Base-by-base conservation (phyloP, 2,329 filamentous ascomycete genomes). In the Phymatotrichopsis omnivora region DNA sequence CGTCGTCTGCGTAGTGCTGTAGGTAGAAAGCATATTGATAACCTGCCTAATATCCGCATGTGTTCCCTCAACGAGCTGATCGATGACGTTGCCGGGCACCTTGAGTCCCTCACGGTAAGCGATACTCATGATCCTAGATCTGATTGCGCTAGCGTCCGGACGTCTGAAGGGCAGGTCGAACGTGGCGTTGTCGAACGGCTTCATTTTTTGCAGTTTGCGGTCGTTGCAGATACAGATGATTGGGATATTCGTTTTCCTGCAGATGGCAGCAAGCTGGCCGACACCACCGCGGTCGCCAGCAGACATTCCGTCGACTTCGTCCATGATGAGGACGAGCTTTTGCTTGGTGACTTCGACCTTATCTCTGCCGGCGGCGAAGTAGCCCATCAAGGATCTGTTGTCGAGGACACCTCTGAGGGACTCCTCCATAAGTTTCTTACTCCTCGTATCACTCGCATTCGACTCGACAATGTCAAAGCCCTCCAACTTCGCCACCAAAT, bases 171-270 rank as follows among this genome's bases (percentile, higher is more conserved):
- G 78, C 53, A 98, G 67, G 54, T 96, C 87, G 59, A 75, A 87
- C 2, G 85, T 80, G 41, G 83, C 81, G 58, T 77, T 76, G 61
- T 96, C 87, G 61, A 98, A 98, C 0, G 91, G 91, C 66, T 89
- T 95, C 91, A 98, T 98, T 72, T 98, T 98, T 23, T 82, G 91
- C 52, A 87, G 68, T 55, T 75, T 79, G 56, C 91, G 81, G 61
- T 98, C 91, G 63, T 98, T 98, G 73, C 91, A 98, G 57, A 98
- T 96, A 43, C 98, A 73, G 56, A 98, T 96, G 62, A 98, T 80
- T 1, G 91, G 91, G 19, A 98, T 78, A 34, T 47, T 49, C 0
- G 87, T 91, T 70, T 93, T 95, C 67, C 84, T 94, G 71, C 89
- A 95, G 42, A 94, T 82, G 47, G 91, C 85, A 45, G 91, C 89